Base-by-base conservation (phyloP, 306 rosid genomes). In the Acacia crassicarpa region DNA sequence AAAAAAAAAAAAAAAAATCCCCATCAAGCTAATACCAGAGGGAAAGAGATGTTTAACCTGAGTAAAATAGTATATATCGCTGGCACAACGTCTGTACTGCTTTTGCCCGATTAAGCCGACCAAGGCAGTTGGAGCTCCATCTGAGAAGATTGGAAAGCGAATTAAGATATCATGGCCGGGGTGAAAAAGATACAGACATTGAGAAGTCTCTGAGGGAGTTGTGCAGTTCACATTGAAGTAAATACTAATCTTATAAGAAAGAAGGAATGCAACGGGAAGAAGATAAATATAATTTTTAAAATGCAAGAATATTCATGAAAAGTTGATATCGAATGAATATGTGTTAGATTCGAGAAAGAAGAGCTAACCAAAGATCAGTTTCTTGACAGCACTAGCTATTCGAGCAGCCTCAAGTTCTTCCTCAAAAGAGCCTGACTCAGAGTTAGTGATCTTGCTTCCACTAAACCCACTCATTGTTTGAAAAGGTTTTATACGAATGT, bases 361-460 rank as follows among this genome's bases (percentile, higher is more conserved):
- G 77, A 78, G 90, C 99, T 91, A 83, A 96, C 99, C 98, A 81
- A 92, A 90, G 44, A 96, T 94, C 75, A 96, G 81, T 87, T 93
- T 96, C 93, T 91, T 93, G 81, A 96, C 71, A 38, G 90, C 91
- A 81, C 91, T 93, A 69, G 98, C 98, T 80, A 97, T 85, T 38
- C 99, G 98, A 87, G 94, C 90, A 81, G 97, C 98, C 91, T 96
- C 97, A 25, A 96, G 97, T 79, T 93, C 97, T 80, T 86, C 86
- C 92, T 93, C 98, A 23, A 96, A 96, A 53, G 92, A 91, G 68
- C 89, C 94, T 20, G 88, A 91, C 22, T 65, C 88, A 33, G 89
- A 87, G 77, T 81, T 85, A 20, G 76, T 44, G 32, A 74, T 38
- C 76, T 72, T 92, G 58, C 77, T 35, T 73, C 85, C 91, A 70